These are phyloP conservation scores for Phytophthora crassamura DNA, from an alignment of 352 stramenopile genomes.

Conservation along the genomic window DNA sequence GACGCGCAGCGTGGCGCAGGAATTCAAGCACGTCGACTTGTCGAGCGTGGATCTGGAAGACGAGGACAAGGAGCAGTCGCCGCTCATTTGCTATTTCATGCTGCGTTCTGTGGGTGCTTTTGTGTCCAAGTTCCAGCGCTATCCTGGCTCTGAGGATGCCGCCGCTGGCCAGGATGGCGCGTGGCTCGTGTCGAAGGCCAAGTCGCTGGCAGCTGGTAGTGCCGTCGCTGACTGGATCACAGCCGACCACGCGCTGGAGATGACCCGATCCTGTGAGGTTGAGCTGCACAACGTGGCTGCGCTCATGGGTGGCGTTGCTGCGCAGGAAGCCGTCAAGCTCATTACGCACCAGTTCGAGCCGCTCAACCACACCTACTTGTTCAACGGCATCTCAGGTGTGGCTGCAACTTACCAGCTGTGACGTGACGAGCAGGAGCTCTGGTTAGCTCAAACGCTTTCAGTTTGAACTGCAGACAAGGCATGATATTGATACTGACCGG, in stretches of 20 bases:
- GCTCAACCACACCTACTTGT: slow-evolving; percentile 97
- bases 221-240: slow-evolving; percentile 63
- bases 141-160: slow-evolving; percentile 80
- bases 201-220: slow-evolving; percentile 41
- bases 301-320: slow-evolving; percentile 96
- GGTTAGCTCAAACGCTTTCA: slow-evolving; percentile 3
- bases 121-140: slow-evolving; percentile 63
- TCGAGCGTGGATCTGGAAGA: slow-evolving; percentile 77
- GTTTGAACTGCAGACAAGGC: slow-evolving; percentile 18
- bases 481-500: slow-evolving; percentile 23
- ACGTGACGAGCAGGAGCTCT: slow-evolving; percentile 19
- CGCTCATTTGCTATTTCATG: slow-evolving; percentile 95
- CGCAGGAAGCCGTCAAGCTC: slow-evolving; percentile 98
- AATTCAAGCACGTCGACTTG: slow-evolving; percentile 78
- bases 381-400: slow-evolving; percentile 95
- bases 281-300: slow-evolving; percentile 95
- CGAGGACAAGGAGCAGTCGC: slow-evolving; percentile 88
- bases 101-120: slow-evolving; percentile 82
- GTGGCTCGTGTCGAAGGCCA: slow-evolving; percentile 66
- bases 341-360: slow-evolving; percentile 98
- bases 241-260: slow-evolving; percentile 86
- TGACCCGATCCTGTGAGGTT: slow-evolving; percentile 92
- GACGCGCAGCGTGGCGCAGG: slow-evolving; percentile 86
- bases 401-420: slow-evolving; percentile 82
- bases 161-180: slow-evolving; percentile 60